A percentile compares a stretch with the other conserved stretches of the same genome.
phyloP scores from a whole-genome alignment of 768 basidiomycete genomes.

The Cystofilobasidium ferigula region DNA sequence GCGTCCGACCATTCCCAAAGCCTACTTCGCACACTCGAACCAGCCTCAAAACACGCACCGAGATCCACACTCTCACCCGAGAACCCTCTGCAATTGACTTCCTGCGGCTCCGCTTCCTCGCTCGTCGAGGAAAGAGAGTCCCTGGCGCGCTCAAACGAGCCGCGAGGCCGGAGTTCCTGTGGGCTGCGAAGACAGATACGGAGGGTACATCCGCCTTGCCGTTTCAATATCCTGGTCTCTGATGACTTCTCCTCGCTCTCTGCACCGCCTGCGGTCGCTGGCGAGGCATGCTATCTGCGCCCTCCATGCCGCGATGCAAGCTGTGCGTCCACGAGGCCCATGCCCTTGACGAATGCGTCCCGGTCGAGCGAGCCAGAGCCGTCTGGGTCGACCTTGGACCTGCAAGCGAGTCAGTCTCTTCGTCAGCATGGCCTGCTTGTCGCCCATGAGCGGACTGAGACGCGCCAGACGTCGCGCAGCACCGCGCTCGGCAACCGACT shows the following conservation, averaged over 20 bases:
- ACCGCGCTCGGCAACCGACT: neutral
- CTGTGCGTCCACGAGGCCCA: neutral
- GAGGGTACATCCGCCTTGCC: neutral
- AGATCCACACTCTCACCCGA: neutral
- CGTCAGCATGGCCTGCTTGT: no score
- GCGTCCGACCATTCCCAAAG: neutral
- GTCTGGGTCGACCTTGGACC: neutral
- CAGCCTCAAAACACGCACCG: neutral
- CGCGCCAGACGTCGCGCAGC: neutral
- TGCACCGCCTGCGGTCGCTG: no score
- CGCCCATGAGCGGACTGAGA: no score
- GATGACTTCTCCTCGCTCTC: neutral
- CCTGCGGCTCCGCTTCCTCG: neutral
- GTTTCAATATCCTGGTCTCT: neutral
- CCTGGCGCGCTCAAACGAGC: neutral
- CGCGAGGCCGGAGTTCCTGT: neutral
- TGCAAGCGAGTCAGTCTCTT: neutral
- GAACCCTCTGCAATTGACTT: constrained; percentile 6
- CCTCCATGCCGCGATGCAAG: neutral
- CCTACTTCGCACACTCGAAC: neutral
- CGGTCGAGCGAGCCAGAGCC: neutral
- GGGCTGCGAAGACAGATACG: constrained; percentile 9
- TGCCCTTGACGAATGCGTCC: neutral
- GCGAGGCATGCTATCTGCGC: neutral
- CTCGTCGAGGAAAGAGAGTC: neutral